A percentile compares a stretch with the other conserved stretches of the same genome.
phyloP scores from a whole-genome alignment of 129 eudicot species.

The Lactuca sativa region DNA sequence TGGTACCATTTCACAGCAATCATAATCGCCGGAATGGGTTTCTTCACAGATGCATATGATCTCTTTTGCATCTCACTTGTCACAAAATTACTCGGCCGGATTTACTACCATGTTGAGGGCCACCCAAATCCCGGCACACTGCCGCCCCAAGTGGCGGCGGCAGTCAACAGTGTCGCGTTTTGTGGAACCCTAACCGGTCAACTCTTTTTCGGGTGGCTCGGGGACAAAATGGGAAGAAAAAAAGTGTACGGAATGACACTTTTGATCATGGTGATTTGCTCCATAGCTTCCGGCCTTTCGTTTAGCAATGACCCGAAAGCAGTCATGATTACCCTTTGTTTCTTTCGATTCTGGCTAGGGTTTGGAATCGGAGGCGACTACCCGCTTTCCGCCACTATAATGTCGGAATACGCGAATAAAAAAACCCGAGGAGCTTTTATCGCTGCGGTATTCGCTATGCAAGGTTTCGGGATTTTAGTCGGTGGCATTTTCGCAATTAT shows the following conservation, averaged over 20 bases:
- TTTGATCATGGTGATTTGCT: slow-evolving; percentile 36
- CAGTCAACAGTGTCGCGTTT: slow-evolving; percentile 76
- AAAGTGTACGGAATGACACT: slow-evolving; percentile 65
- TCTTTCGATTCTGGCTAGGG: slow-evolving; percentile 45
- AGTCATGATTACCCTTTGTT: slow-evolving; percentile 37
- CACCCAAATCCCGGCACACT: slow-evolving; percentile 44
- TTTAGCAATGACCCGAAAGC: slow-evolving; percentile 21
- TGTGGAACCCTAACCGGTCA: slow-evolving; percentile 73
- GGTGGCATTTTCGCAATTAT: slow-evolving; percentile 38
- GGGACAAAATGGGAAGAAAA: slow-evolving; percentile 67
- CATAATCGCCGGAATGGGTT: slow-evolving; percentile 76
- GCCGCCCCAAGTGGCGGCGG: slow-evolving; percentile 58
- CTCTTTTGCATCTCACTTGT: slow-evolving; percentile 74
- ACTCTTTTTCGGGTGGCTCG: slow-evolving; percentile 75
- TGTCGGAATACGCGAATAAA: slow-evolving; percentile 43
- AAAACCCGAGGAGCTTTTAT: slow-evolving; percentile 42
- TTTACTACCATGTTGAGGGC: slow-evolving; percentile 52
- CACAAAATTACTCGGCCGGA: slow-evolving; percentile 67
- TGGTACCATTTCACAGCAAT: slow-evolving; percentile 88
- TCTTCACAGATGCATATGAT: slow-evolving; percentile 80
- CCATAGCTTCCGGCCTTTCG: slow-evolving; percentile 39
- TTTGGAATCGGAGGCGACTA: slow-evolving; percentile 42
- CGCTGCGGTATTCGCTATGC: slow-evolving; percentile 46
- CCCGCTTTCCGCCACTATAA: slow-evolving; percentile 43
- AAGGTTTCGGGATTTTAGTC: slow-evolving; percentile 39